Evolutionary conservation across 768 basidiomycete species (phyloP).

Genomic region (Pulveroboletus sp.): DNA sequence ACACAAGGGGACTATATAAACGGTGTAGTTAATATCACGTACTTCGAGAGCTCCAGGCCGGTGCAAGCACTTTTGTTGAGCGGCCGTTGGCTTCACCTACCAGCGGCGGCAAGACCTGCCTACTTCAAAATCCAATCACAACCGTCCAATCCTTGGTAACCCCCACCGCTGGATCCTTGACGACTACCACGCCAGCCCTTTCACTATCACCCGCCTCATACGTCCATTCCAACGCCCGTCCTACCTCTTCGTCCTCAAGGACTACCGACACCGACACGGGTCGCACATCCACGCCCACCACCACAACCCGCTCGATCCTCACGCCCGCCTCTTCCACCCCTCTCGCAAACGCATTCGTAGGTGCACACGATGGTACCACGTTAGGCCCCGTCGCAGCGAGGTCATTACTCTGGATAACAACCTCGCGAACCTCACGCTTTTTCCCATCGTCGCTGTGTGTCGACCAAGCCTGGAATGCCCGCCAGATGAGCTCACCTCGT

Average conservation of each 20-base stretch:
- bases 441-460: conserved; percentile 13
- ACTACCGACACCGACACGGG: conserved; percentile 58
- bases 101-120: background rate
- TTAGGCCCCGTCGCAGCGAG: conserved; percentile 54
- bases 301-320: conserved; percentile 74
- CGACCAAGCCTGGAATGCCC: conserved; percentile 60
- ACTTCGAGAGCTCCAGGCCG: background rate
- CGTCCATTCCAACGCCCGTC: conserved; percentile 56
- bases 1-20: background rate
- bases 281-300: conserved; percentile 63
- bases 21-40: background rate
- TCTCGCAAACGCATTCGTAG: conserved; percentile 64
- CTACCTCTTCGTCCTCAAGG: conserved; percentile 33
- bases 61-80: background rate
- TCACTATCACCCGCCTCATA: conserved; percentile 57
- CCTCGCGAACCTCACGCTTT: conserved; percentile 28
- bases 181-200: conserved; percentile 58
- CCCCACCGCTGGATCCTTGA: conserved; percentile 68
- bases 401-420: conserved; percentile 49
- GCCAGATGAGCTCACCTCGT: conserved; percentile 80
- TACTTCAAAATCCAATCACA: conserved; percentile 25
- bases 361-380: conserved; percentile 44
- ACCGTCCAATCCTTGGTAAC: conserved; percentile 66
- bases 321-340: conserved; percentile 51
- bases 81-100: background rate